These are phyloP conservation scores for Cryptococcus sp. DNA, from an alignment of 1,284 basidiomycete genomes.

Conservation along the genomic window DNA sequence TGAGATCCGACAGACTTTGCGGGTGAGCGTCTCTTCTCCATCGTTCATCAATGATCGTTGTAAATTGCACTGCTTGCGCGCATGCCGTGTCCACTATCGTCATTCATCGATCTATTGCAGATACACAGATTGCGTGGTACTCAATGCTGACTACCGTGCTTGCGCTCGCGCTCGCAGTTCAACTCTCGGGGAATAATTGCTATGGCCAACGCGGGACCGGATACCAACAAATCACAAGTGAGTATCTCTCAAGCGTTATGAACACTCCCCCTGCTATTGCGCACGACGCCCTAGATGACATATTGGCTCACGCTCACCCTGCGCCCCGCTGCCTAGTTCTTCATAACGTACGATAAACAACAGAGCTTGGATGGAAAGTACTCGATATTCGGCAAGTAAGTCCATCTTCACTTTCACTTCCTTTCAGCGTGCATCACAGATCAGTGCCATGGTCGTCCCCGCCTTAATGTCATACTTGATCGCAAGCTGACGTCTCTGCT, in stretches of 20 bases:
- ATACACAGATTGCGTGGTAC: too few relatives aligned
- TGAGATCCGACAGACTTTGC: slow-evolving; percentile 86
- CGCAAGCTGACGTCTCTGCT: neutral
- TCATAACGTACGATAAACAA: slow-evolving; percentile 90
- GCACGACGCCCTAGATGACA: neutral
- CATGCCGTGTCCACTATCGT: too few relatives aligned
- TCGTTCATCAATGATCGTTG: neutral
- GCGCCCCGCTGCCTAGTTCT: slow-evolving; percentile 65
- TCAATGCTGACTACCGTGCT: too few relatives aligned
- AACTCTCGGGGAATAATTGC: slow-evolving; percentile 90
- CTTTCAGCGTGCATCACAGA: too few relatives aligned
- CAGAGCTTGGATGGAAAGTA: slow-evolving; percentile 90
- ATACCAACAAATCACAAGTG: slow-evolving; percentile 80
- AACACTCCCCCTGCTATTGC: neutral
- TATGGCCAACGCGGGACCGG: slow-evolving; percentile 92
- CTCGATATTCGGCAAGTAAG: slow-evolving; percentile 79
- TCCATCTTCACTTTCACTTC: slow-evolving; percentile 3
- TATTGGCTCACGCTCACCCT: neutral
- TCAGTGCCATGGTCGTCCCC: too few relatives aligned
- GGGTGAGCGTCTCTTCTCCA: slow-evolving; percentile 59
- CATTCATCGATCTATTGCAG: too few relatives aligned
- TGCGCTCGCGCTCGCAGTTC: slow-evolving; percentile 62
- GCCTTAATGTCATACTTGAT: neutral
- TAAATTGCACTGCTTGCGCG: too few relatives aligned
- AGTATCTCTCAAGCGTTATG: neutral